Conservation (phyloP, 768 basidiomycete genomes). For the Tricholoma furcatifolium region DNA sequence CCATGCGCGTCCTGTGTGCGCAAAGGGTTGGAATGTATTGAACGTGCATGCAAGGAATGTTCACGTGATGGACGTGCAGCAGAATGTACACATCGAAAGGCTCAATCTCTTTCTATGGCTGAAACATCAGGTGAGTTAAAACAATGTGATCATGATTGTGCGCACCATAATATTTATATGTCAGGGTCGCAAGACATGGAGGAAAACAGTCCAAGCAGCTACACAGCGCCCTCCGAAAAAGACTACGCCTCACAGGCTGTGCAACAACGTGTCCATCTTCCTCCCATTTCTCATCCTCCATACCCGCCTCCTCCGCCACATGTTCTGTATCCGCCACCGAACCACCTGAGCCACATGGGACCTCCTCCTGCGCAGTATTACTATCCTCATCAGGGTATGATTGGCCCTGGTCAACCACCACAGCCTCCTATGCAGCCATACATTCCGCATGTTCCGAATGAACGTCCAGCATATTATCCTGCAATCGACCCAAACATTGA, state of each 20-base stretch:
- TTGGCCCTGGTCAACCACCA: conserved; percentile 21
- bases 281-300: conserved; percentile 22
- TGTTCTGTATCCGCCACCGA: conserved; percentile 10
- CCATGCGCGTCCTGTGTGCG: conserved; percentile 50
- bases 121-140: conserved; percentile 23
- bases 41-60: conserved; percentile 46
- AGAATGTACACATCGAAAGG: conserved; percentile 44
- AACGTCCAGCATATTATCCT: conserved; percentile 31
- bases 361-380: conserved; percentile 15
- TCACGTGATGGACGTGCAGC: conserved; percentile 40
- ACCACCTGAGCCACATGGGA: conserved; percentile 13
- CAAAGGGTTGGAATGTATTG: conserved; percentile 52
- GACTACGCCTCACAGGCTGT: conserved; percentile 17
- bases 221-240: conserved; percentile 10
- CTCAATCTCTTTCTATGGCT: conserved; percentile 19
- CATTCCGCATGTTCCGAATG: conserved; percentile 14
- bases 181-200: conserved; percentile 3
- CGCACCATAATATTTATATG: neutral
- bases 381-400: conserved; percentile 18
- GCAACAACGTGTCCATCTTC: conserved; percentile 23
- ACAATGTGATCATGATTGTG: neutral
- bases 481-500: conserved; percentile 37
- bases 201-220: conserved; percentile 1
- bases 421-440: conserved; percentile 20
- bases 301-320: conserved; percentile 19